Conservation (phyloP, 2,329 filamentous ascomycete species). For the Dactylellina leptospora region DNA sequence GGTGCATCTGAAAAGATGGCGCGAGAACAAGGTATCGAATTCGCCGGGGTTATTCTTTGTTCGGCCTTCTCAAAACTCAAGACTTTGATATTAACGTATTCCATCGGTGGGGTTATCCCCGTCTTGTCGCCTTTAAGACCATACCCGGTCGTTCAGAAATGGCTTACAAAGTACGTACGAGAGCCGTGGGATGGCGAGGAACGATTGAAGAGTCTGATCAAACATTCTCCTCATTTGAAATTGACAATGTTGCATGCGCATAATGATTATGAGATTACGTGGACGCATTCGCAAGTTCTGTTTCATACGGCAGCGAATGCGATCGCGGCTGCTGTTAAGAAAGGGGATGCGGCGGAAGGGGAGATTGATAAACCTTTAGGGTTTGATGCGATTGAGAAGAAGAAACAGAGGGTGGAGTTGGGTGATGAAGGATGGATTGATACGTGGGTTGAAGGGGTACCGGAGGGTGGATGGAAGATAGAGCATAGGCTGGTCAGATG, state of each 20-base stretch:
- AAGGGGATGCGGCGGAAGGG: constrained; percentile 54
- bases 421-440: constrained; percentile 55
- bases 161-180: constrained; percentile 71
- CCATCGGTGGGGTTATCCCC: constrained; percentile 79
- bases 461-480: constrained; percentile 54
- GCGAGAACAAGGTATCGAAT: constrained; percentile 68
- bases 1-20: constrained; percentile 77
- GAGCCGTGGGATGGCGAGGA: constrained; percentile 81
- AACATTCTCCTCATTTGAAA: constrained; percentile 66
- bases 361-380: constrained; percentile 57
- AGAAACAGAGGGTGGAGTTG: constrained; percentile 53
- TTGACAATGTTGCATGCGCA: constrained; percentile 80
- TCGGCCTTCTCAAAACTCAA: constrained; percentile 80
- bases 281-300: constrained; percentile 71
- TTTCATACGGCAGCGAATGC: constrained; percentile 70
- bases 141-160: constrained; percentile 72
- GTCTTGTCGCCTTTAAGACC: constrained; percentile 77
- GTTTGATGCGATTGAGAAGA: constrained; percentile 56
- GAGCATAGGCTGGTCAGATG: constrained; percentile 57
- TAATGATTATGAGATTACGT: constrained; percentile 84
- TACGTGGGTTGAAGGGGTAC: constrained; percentile 55
- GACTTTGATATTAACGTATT: constrained; percentile 78
- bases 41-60: constrained; percentile 81
- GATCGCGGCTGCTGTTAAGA: constrained; percentile 59
- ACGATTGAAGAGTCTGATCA: constrained; percentile 70